These are phyloP conservation scores for Euphorbia corollata DNA, from an alignment of 441 rosid genomes.

Conservation along the genomic window DNA sequence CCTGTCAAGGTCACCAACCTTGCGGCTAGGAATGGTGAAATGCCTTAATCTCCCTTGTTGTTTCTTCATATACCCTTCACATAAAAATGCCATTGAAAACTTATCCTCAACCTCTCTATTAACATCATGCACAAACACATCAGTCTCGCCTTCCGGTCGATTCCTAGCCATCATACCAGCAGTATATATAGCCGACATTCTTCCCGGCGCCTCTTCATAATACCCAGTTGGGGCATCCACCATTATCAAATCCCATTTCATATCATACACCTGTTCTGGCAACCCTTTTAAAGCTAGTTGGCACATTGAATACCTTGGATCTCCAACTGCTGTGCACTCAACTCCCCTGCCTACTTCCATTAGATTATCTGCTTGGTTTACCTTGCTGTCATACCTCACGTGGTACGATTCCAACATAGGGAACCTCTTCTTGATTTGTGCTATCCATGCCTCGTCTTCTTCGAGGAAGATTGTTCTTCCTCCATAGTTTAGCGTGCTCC, in stretches of 20 bases:
- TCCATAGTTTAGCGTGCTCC: constrained; percentile 83
- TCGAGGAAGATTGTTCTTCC: constrained; percentile 79
- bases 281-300: constrained; percentile 72
- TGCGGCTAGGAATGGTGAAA: constrained; percentile 63
- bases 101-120: constrained; percentile 67
- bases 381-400: constrained; percentile 69
- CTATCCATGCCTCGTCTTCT: constrained; percentile 80
- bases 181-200: constrained; percentile 72
- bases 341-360: constrained; percentile 71
- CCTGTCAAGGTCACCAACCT: constrained; percentile 29
- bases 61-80: constrained; percentile 63
- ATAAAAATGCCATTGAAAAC: constrained; percentile 67
- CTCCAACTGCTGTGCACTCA: constrained; percentile 60
- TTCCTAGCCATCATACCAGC: constrained; percentile 87
- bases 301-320: constrained; percentile 71
- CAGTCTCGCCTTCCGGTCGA: constrained; percentile 46
- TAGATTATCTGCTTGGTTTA: constrained; percentile 57
- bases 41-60: constrained; percentile 80
- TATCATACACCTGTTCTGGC: constrained; percentile 56
- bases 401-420: constrained; percentile 74
- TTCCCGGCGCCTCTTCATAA: constrained; percentile 72
- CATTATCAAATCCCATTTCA: constrained; percentile 71
- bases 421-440: constrained; percentile 56
- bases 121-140: constrained; percentile 78
- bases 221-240: constrained; percentile 79